Percentiles rank a stretch among this genome's conserved stretches.
phyloP scores from a whole-genome alignment of 805 yeast genomes.

The Vanderwaltozyma verrucispora region DNA sequence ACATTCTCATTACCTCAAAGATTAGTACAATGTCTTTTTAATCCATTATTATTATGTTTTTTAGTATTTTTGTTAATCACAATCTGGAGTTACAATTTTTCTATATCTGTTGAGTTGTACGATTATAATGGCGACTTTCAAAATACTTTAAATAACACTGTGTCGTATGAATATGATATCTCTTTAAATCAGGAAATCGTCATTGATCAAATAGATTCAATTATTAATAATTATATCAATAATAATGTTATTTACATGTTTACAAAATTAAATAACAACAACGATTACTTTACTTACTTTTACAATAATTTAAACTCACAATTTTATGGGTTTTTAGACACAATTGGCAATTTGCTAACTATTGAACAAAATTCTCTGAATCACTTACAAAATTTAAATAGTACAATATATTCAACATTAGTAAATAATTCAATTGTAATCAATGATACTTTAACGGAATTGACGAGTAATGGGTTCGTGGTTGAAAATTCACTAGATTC shows the following conservation, averaged over 20 bases:
- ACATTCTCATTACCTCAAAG: conserved; percentile 8
- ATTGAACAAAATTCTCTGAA: conserved; percentile 2
- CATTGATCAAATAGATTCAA: too few species aligned
- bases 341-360: conserved; percentile 2
- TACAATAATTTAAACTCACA: conserved; percentile 2
- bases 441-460: conserved; percentile 6
- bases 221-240: not conserved
- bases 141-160: too few species aligned
- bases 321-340: conserved; percentile 6
- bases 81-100: too few species aligned
- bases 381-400: conserved; percentile 4
- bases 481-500: conserved; percentile 1
- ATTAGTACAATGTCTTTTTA: conserved; percentile 7
- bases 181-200: too few species aligned
- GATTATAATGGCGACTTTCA: too few species aligned
- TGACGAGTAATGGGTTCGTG: conserved; percentile 7
- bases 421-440: conserved; percentile 7
- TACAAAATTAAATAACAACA: not conserved
- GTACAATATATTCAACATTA: conserved; percentile 6
- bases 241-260: not conserved
- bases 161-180: too few species aligned
- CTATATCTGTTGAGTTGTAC: too few species aligned
- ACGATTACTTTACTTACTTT: not conserved
- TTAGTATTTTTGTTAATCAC: conserved; percentile 1
- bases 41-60: conserved; percentile 7